These are phyloP conservation scores for Acanthamoeba lenticulata DNA, from an alignment of 208 protist genomes.

Conservation along the genomic window DNA sequence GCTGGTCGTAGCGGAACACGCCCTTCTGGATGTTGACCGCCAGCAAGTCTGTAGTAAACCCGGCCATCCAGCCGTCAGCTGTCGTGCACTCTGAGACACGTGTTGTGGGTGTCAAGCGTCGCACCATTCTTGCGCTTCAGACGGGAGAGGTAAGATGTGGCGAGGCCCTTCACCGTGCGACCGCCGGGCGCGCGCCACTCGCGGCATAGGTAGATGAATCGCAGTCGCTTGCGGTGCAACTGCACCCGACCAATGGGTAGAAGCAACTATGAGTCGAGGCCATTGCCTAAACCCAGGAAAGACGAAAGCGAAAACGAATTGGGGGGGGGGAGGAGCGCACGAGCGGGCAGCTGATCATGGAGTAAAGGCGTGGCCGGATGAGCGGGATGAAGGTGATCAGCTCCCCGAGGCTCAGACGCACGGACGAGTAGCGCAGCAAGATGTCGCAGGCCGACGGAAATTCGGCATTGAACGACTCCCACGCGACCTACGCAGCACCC, in stretches of 20 bases:
- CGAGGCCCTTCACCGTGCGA: constrained; percentile 3
- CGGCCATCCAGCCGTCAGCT: neutral
- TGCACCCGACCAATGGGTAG: neutral
- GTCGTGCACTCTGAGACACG: neutral
- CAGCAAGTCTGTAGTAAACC: neutral
- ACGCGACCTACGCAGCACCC: neutral
- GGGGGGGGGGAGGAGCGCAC: too few species aligned
- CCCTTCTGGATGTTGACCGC: constrained; percentile 33
- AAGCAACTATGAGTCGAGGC: too few species aligned
- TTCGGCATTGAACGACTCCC: constrained; percentile 14
- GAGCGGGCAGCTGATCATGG: constrained; percentile 48
- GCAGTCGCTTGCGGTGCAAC: neutral
- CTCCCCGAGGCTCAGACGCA: constrained; percentile 22
- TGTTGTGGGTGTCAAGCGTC: neutral
- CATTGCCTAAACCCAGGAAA: too few species aligned
- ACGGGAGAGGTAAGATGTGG: constrained; percentile 38
- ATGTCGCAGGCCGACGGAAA: constrained; percentile 44
- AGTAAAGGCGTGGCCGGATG: constrained; percentile 9
- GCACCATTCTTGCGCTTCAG: constrained; percentile 32
- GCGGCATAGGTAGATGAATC: constrained; percentile 36
- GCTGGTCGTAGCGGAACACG: constrained; percentile 17
- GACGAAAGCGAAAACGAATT: too few species aligned
- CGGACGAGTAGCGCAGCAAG: constrained; percentile 44
- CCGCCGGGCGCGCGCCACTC: constrained; percentile 44
- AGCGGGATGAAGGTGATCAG: constrained; percentile 55